Evolutionary conservation across 257 asterid genomes (phyloP).

Genomic region (Gentiana macrophylla): DNA sequence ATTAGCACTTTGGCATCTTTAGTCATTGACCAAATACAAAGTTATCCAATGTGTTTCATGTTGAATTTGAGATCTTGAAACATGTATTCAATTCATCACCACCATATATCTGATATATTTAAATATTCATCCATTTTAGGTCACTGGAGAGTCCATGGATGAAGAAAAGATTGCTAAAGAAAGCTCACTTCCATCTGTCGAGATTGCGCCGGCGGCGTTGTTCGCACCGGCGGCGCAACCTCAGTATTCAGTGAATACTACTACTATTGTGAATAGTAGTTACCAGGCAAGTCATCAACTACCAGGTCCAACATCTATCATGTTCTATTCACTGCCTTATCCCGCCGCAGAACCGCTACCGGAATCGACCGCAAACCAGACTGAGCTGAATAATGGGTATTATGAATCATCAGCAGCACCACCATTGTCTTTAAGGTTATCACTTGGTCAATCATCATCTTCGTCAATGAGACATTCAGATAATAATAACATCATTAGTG

Average conservation of each 20-base stretch:
- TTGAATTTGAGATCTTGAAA: too few species aligned
- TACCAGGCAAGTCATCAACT: slow-evolving; percentile 15
- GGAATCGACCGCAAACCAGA: slow-evolving; percentile 17
- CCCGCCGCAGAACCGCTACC: too few species aligned
- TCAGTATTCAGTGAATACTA: slow-evolving; percentile 26
- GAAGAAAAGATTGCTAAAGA: slow-evolving; percentile 33
- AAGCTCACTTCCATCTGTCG: slow-evolving; percentile 13
- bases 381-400: slow-evolving; percentile 34
- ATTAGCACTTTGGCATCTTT: too few species aligned
- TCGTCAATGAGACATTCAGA: slow-evolving; percentile 23
- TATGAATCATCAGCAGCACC: slow-evolving; percentile 28
- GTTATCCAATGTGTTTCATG: too few species aligned
- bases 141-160: slow-evolving; percentile 38
- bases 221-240: slow-evolving; percentile 33
- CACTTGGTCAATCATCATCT: slow-evolving; percentile 39
- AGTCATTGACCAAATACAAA: too few species aligned
- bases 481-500: slow-evolving; percentile 43
- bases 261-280: background rate
- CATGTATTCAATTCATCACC: too few species aligned
- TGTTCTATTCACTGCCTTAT: slow-evolving; percentile 20
- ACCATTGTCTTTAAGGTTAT: slow-evolving; percentile 45
- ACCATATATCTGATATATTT: too few species aligned
- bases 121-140: slow-evolving; percentile 26
- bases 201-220: slow-evolving; percentile 28
- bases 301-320: slow-evolving; percentile 20